Evolutionary conservation across 306 rosid genomes (phyloP), one percentile per base, ranked within the genome.

Genomic region (Dalbergia cochinchinensis): DNA sequence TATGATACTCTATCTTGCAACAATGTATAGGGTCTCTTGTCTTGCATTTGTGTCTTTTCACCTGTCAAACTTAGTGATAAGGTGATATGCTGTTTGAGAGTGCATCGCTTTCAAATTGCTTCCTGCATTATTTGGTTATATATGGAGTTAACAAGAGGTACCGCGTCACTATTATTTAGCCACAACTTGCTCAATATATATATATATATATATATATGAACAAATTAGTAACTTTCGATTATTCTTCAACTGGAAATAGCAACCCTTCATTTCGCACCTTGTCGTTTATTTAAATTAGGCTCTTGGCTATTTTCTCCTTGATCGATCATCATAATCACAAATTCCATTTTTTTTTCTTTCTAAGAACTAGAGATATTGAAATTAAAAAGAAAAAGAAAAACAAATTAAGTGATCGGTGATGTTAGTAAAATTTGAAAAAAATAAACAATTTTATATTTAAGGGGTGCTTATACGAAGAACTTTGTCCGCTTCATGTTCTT

Each of bases 171-270:
- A 50, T 59, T 37, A 12, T 76, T 39, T 22, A 22, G 51, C 33
- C 6, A n/a, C 79, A 75, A 61, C 82, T 78, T 44, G 64, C 31
- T 65, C 41, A 37, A 13, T 67, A 20, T 26, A 12, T 68, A 12
- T 44, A 22, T 22, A n/a, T n/a, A n/a, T n/a, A 13, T 67, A 20
- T 26, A 12, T 68, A 12, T 44, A 22, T 22, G 34, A 42, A 20
- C 9, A 58, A 58, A 73, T 41, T 74, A 26, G 62, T 20, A 57
- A 20, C 22, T 20, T 20, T 20, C 1, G 22, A 20, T 20, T 20
- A 20, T 20, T 20, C 22, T 20, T 20, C 22, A 22, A 44, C 1
- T 10, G 12, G 54, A 19, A 4, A 20, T 15, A 58, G 14, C 45
- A 60, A 44, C 47, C 48, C 16, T 74, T 26, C 13, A 5, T 31